Conservation (phyloP, 305 asterid species). For the Fraxinus baroniana region DNA sequence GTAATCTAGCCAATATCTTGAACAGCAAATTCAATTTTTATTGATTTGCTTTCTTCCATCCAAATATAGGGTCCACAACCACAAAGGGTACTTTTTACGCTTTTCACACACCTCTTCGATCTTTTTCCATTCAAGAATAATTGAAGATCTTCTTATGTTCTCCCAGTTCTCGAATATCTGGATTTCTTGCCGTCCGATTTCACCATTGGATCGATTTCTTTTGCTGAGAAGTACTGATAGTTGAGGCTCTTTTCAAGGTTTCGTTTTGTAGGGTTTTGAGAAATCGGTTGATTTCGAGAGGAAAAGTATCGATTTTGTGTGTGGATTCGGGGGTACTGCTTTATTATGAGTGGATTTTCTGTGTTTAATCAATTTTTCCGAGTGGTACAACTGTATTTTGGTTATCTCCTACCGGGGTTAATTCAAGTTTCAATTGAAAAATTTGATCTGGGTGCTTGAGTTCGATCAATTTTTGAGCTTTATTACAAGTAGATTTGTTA, state of each 20-base stretch:
- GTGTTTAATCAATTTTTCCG: not conserved
- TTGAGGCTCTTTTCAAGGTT: not conserved
- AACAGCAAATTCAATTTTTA: not conserved
- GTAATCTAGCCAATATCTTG: not conserved
- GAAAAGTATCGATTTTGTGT: conserved; percentile 8
- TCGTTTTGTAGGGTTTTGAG: not conserved
- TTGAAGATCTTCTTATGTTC: not conserved
- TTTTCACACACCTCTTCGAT: not conserved
- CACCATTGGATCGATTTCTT: conserved; percentile 24
- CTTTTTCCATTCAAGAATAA: not conserved
- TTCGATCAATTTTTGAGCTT: not conserved
- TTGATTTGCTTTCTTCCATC: conserved; percentile 3
- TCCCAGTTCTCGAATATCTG: conserved; percentile 3
- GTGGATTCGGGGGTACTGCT: not conserved
- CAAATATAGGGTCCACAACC: conserved; percentile 28
- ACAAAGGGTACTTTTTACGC: conserved; percentile 22
- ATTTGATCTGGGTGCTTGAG: not conserved
- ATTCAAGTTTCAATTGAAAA: not conserved
- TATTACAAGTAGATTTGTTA: conserved; percentile 10
- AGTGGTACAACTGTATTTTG: conserved; percentile 8
- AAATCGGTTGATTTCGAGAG: conserved; percentile 8
- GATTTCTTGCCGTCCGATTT: not conserved
- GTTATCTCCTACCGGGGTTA: not conserved
- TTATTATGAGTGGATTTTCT: conserved; percentile 14
- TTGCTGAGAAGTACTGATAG: conserved; percentile 26